Evolutionary conservation across 1,284 basidiomycete genomes (phyloP).

Genomic region (Papiliotrema laurentii): DNA sequence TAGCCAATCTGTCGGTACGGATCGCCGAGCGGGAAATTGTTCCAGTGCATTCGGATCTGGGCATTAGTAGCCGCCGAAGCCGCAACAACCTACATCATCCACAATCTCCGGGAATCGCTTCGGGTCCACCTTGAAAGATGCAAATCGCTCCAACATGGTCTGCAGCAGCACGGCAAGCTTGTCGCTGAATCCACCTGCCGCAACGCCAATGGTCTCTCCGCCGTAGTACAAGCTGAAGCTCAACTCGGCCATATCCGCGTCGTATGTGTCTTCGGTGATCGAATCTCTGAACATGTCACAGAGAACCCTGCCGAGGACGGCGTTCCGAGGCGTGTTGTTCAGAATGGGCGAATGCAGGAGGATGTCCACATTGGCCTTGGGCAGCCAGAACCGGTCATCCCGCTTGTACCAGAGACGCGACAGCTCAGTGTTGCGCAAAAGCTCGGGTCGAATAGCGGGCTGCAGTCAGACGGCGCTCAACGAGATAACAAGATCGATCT

Average conservation of each 20-base stretch:
- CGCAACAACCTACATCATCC: slow-evolving; percentile 62
- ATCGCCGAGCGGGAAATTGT: slow-evolving; percentile 83
- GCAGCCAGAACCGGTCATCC: slow-evolving; percentile 92
- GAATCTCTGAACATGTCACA: slow-evolving; percentile 83
- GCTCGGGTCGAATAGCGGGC: slow-evolving; percentile 68
- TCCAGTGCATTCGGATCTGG: slow-evolving; percentile 50
- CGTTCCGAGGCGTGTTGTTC: slow-evolving; percentile 42
- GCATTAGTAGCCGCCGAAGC: slow-evolving; percentile 1
- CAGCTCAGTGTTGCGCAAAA: slow-evolving; percentile 66
- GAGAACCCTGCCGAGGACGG: slow-evolving; percentile 56
- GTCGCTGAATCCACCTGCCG: slow-evolving; percentile 87
- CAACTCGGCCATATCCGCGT: slow-evolving; percentile 87
- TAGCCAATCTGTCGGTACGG: slow-evolving; percentile 78
- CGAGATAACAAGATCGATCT: slow-evolving; percentile 8
- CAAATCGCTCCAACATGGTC: slow-evolving; percentile 70
- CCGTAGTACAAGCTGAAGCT: slow-evolving; percentile 68
- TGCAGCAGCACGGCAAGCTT: slow-evolving; percentile 76
- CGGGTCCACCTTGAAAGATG: slow-evolving; percentile 62
- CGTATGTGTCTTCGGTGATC: slow-evolving; percentile 86
- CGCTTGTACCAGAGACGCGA: slow-evolving; percentile 90
- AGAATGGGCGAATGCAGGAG: slow-evolving; percentile 44
- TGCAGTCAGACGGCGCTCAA: slow-evolving; percentile 32
- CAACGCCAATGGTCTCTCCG: slow-evolving; percentile 65
- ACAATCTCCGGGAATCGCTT: slow-evolving; percentile 77
- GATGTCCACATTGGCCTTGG: slow-evolving; percentile 60